Evolutionary conservation across 768 basidiomycete species (phyloP).

Genomic region (Thelephora ganbajun): DNA sequence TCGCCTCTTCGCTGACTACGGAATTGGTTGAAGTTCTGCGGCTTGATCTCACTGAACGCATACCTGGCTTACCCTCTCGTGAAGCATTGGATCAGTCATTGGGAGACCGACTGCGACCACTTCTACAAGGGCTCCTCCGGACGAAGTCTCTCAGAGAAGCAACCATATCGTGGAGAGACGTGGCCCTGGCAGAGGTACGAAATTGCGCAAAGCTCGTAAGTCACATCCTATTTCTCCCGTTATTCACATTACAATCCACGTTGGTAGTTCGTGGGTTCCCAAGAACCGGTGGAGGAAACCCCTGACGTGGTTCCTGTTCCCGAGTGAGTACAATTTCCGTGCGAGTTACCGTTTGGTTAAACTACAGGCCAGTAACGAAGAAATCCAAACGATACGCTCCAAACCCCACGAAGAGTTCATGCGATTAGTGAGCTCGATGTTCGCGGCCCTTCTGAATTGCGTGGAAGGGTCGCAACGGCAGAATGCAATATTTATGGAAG

Average conservation of each 20-base stretch:
- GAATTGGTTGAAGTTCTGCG: conserved; percentile 66
- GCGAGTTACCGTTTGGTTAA: too few species aligned
- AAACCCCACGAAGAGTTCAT: conserved; percentile 47
- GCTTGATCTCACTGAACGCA: conserved; percentile 47
- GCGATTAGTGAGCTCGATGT: conserved; percentile 44
- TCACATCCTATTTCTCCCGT: conserved; percentile 2
- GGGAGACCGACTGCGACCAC: conserved; percentile 51
- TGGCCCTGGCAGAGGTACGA: conserved; percentile 47
- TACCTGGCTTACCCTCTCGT: conserved; percentile 10
- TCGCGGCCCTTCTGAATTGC: conserved; percentile 44
- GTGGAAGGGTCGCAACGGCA: conserved; percentile 59
- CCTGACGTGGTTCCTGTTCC: not conserved
- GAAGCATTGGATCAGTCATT: conserved; percentile 18
- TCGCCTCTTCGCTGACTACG: conserved; percentile 59
- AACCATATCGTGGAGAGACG: conserved; percentile 53
- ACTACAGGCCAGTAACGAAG: too few species aligned
- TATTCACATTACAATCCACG: not conserved
- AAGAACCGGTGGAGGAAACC: too few species aligned
- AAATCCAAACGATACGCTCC: too few species aligned
- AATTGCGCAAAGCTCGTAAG: conserved; percentile 46
- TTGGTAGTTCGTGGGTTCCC: too few species aligned
- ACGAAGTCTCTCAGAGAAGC: conserved; percentile 62
- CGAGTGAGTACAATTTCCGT: too few species aligned
- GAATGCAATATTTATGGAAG: conserved; percentile 38
- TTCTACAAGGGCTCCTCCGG: conserved; percentile 65